Percentiles rank a stretch among this genome's conserved stretches.
Evolutionary conservation across 176 grass and related monocot species (phyloP).

Genomic region (Raddia distichophylla): DNA sequence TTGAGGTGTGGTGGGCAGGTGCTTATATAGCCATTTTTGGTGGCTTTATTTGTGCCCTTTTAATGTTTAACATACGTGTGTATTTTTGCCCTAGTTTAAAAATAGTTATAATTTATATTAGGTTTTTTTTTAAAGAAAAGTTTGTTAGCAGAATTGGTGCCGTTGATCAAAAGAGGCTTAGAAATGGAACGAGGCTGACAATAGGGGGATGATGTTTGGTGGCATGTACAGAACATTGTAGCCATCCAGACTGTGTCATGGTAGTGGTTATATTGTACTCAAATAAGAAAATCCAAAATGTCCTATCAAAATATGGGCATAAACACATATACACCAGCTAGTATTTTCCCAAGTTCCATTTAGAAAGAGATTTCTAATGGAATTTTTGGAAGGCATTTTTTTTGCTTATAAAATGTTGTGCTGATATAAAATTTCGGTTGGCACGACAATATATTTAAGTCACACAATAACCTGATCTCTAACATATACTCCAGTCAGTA

Average conservation of each 20-base stretch:
- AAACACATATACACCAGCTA: not conserved
- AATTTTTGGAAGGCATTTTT: not conserved
- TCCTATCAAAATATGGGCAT: not conserved
- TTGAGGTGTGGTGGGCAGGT: slow-evolving; percentile 11
- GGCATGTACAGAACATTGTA: not conserved
- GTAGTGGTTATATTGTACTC: not conserved
- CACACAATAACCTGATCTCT: no score
- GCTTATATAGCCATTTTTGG: slow-evolving; percentile 45
- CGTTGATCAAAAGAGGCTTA: slow-evolving; percentile 12
- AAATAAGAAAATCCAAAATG: not conserved
- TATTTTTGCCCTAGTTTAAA: not conserved
- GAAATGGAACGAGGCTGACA: not conserved
- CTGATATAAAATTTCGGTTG: not conserved
- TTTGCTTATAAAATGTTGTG: not conserved
- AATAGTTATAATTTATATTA: not conserved
- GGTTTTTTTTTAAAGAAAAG: not conserved
- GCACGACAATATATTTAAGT: no score
- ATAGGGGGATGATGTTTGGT: not conserved
- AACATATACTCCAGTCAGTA: no score
- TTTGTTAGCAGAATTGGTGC: not conserved
- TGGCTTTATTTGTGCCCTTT: not conserved
- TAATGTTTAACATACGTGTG: not conserved
- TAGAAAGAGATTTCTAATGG: not conserved
- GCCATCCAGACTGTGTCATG: not conserved
- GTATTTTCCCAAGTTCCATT: not conserved